These are phyloP conservation scores for Phytophthora sansomeana DNA, from an alignment of 352 stramenopile genomes.

Conservation along the genomic window DNA sequence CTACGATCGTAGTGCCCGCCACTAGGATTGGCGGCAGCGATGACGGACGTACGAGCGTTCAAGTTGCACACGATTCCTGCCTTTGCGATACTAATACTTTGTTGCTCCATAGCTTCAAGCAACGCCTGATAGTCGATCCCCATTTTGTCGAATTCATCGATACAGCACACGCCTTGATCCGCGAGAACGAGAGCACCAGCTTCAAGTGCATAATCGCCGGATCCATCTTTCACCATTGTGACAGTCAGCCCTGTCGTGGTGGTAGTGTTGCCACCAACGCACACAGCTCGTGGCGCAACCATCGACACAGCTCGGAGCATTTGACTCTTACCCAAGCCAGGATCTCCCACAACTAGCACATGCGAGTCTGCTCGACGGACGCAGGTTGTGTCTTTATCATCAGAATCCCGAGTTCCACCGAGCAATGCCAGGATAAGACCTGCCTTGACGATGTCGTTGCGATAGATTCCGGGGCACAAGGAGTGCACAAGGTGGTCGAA, in stretches of 20 bases:
- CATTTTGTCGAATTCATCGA: conserved; percentile 99
- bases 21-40: conserved; percentile 97
- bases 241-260: conserved; percentile 97
- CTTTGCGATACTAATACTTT: conserved; percentile 96
- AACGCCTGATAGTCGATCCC: conserved; percentile 90
- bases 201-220: conserved; percentile 93
- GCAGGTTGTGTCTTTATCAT: conserved; percentile 64
- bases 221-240: conserved; percentile 95
- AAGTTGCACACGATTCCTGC: conserved; percentile 95
- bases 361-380: conserved; percentile 94
- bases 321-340: conserved; percentile 96
- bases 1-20: conserved; percentile 97
- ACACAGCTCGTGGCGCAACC: conserved; percentile 94
- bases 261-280: conserved; percentile 97
- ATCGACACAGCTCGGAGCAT: conserved; percentile 93
- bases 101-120: conserved; percentile 99
- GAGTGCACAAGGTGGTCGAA: conserved; percentile 96
- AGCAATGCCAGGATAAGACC: conserved; percentile 96
- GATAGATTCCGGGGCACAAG: conserved; percentile 97
- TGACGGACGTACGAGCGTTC: conserved; percentile 94
- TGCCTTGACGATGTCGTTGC: conserved; percentile 98
- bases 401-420: conserved; percentile 88
- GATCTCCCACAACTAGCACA: conserved; percentile 96
- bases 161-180: conserved; percentile 97
- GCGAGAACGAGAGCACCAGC: conserved; percentile 94